These are phyloP conservation scores for Bipolaris gigantea DNA, from an alignment of 2,329 filamentous ascomycete genomes.

Conservation along the genomic window DNA sequence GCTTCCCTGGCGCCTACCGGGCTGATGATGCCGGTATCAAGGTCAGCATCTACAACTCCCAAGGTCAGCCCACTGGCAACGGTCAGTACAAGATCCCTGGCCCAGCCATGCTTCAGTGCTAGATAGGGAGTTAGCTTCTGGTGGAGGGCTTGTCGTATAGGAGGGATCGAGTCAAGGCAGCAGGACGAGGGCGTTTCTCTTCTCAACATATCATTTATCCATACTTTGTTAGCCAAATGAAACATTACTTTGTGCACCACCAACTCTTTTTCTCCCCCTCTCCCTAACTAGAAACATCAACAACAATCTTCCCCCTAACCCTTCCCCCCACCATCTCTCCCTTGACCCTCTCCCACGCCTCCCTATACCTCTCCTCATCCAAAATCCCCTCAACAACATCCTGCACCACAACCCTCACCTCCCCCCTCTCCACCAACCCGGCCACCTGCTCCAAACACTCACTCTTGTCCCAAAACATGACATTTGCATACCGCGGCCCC, in stretches of 20 bases:
- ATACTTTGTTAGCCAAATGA: too few species aligned
- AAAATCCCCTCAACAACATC: slow-evolving; percentile 34
- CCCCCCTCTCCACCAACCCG: slow-evolving; percentile 24
- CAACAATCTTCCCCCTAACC: slow-evolving; percentile 37
- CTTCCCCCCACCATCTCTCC: slow-evolving; percentile 32
- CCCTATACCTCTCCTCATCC: slow-evolving; percentile 16
- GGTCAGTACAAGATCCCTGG: slow-evolving; percentile 55
- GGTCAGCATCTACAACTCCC: slow-evolving; percentile 35
- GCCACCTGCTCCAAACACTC: slow-evolving; percentile 29
- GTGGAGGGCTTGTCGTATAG: neutral
- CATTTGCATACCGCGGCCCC: slow-evolving; percentile 37
- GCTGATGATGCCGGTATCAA: slow-evolving; percentile 37
- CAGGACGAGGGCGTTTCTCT: too few species aligned
- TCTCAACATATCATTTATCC: too few species aligned
- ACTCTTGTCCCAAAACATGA: slow-evolving; percentile 27
- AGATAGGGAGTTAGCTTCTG: slow-evolving; percentile 12
- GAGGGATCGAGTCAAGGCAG: too few species aligned
- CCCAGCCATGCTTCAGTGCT: slow-evolving; percentile 55
- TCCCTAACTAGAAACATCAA: slow-evolving; percentile 16
- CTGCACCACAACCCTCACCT: slow-evolving; percentile 30
- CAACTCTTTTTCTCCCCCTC: neutral
- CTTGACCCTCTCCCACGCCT: slow-evolving; percentile 30
- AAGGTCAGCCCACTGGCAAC: slow-evolving; percentile 23
- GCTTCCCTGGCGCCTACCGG: slow-evolving; percentile 43
- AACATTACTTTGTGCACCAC: too few species aligned